Base-by-base conservation (phyloP, 1,284 basidiomycete genomes). In the Albatrellus sp. region DNA sequence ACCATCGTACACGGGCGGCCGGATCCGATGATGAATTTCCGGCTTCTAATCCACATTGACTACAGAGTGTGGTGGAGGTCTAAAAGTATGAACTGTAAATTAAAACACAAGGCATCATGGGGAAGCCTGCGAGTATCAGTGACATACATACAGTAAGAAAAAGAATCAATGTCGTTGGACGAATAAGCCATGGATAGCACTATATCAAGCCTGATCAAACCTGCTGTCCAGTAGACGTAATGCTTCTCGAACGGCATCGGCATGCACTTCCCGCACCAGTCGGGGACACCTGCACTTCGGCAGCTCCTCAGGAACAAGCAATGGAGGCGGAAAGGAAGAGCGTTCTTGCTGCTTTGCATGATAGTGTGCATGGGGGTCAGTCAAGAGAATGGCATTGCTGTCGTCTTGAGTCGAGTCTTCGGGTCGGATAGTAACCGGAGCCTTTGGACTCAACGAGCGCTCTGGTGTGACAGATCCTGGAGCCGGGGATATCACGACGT, bases 171-270 rank as follows among this genome's bases (percentile, higher is more conserved):
- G 24, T 24, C 7, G 24, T 7, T 24, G 24, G 24, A 7, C 24
- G 24, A 24, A 24, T 24, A 24, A 24, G 24, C 7, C 24, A 24
- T 7, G 24, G 7, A 24, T 24, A 24, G 24, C 7, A 24, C 24
- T 24, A 24, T 24, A 7, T 24, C 24, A 24, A 41, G 52, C 54
- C 43, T 60, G 60, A 30, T 58, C 56, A 59, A 80, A 84, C 54
- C 81, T 80, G 9, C 75, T 71, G 57, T 93, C 89, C 37, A 92
- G 66, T 40, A 90, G 61, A 49, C 77, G 75, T 37, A 92, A 62
- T 11, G 89, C 90, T 51, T 89, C 81, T 44, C 72, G 73, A 36
- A 92, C 84, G 3, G 79, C 85, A 46, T 82, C 80, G 12, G 79
- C 70, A 53, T 82, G 77, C 24, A 92, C 88, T 56, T 86, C 79